These are phyloP conservation scores for Gaeumannomyces sp. DNA, from an alignment of 2,329 filamentous ascomycete genomes.

Conservation along the genomic window DNA sequence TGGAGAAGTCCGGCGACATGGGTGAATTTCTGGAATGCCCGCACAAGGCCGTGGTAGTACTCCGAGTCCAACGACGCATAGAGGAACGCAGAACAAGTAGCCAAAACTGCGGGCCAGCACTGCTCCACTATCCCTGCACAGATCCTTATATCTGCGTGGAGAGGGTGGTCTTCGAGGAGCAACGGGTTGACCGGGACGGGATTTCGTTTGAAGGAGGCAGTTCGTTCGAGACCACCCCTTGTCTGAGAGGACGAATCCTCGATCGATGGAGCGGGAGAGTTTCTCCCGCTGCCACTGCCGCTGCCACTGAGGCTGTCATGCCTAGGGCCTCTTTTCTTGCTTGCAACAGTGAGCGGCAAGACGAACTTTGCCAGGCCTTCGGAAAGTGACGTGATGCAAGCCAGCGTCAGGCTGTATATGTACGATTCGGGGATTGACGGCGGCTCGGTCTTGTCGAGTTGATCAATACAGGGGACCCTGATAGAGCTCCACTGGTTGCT, in stretches of 20 bases:
- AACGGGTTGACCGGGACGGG: conserved; percentile 82
- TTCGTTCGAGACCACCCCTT: conserved; percentile 44
- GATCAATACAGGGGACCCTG: conserved; percentile 82
- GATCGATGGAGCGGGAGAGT: conserved; percentile 34
- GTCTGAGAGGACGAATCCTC: conserved; percentile 24
- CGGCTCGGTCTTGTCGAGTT: conserved; percentile 85
- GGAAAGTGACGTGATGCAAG: conserved; percentile 83
- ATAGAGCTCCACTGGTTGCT: conserved; percentile 88
- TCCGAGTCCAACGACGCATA: conserved; percentile 88
- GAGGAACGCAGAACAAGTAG: conserved; percentile 91
- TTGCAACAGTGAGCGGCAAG: conserved; percentile 76
- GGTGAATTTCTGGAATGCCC: conserved; percentile 90
- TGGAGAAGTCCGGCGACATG: conserved; percentile 88
- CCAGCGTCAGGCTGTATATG: conserved; percentile 80
- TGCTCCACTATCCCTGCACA: conserved; percentile 80
- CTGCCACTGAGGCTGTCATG: conserved; percentile 30
- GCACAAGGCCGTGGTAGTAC: conserved; percentile 86
- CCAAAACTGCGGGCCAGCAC: conserved; percentile 93
- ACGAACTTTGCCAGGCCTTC: conserved; percentile 92
- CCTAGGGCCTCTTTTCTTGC: conserved; percentile 42
- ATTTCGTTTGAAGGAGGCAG: conserved; percentile 65
- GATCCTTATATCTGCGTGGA: conserved; percentile 63
- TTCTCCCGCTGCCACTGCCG: conserved; percentile 35
- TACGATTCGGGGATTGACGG: conserved; percentile 86
- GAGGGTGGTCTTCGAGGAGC: conserved; percentile 63